phyloP scores from a whole-genome alignment of 768 basidiomycete species.

The Boletus coccyginus region DNA sequence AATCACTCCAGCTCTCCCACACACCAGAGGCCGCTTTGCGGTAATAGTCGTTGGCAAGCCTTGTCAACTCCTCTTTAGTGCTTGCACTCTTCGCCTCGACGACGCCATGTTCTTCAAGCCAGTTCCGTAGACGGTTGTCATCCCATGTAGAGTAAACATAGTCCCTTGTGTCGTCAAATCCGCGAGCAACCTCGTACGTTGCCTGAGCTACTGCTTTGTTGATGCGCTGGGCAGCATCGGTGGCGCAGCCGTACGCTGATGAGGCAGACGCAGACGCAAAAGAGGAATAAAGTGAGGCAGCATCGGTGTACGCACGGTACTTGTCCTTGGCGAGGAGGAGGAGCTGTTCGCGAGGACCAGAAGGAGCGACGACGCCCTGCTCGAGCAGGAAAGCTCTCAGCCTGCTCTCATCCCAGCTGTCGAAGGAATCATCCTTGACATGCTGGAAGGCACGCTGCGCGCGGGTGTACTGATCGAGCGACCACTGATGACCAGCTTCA shows the following conservation, averaged over 20 bases:
- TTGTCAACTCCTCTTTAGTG: constrained; percentile 64
- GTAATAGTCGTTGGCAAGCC: constrained; percentile 68
- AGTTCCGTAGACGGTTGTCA: constrained; percentile 67
- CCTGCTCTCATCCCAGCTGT: constrained; percentile 81
- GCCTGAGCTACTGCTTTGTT: constrained; percentile 49
- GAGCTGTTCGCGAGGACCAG: constrained; percentile 76
- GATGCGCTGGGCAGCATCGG: constrained; percentile 33
- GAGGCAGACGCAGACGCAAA: constrained; percentile 48
- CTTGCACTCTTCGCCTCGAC: constrained; percentile 54
- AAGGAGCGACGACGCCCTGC: constrained; percentile 83
- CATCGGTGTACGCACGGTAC: constrained; percentile 57
- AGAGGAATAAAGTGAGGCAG: constrained; percentile 54
- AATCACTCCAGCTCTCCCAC: constrained; percentile 87
- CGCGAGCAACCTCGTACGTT: constrained; percentile 46
- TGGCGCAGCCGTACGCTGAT: constrained; percentile 49
- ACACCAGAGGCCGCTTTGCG: constrained; percentile 57
- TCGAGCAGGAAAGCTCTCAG: constrained; percentile 82
- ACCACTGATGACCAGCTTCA: constrained; percentile 43
- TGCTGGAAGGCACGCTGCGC: constrained; percentile 64
- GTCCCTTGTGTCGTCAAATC: constrained; percentile 74
- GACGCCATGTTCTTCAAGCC: constrained; percentile 73
- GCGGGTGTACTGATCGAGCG: constrained; percentile 56
- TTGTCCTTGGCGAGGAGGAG: constrained; percentile 72
- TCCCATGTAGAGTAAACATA: constrained; percentile 91
- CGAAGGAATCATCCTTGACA: constrained; percentile 60